Conservation (phyloP, 2,329 filamentous ascomycete genomes). For the Epichloe hybrida region DNA sequence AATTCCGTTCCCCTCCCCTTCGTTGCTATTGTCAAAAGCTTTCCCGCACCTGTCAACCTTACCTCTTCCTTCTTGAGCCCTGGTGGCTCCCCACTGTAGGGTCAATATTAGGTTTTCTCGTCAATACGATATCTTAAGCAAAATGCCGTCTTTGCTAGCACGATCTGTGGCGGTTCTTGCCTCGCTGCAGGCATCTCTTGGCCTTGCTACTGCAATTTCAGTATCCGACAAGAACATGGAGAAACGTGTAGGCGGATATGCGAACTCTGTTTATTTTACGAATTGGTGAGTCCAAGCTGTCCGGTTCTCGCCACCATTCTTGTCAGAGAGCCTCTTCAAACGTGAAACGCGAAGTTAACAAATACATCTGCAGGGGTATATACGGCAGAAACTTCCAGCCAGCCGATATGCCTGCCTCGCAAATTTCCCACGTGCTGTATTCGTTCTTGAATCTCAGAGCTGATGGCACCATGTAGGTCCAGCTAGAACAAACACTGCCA, state of each 20-base stretch:
- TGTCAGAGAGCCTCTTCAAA: neutral
- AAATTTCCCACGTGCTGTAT: slow-evolving; percentile 68
- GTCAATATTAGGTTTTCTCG: too few species aligned
- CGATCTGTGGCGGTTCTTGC: slow-evolving; percentile 15
- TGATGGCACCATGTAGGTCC: slow-evolving; percentile 56
- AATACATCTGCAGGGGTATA: slow-evolving; percentile 40
- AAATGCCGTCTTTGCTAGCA: slow-evolving; percentile 15
- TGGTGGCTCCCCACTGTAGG: neutral
- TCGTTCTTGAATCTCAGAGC: slow-evolving; percentile 65
- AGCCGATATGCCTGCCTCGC: slow-evolving; percentile 51
- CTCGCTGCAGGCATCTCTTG: slow-evolving; percentile 12
- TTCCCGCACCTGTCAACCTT: neutral
- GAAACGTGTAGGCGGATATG: slow-evolving; percentile 12
- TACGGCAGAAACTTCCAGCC: slow-evolving; percentile 65
- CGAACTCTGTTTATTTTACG: slow-evolving; percentile 32
- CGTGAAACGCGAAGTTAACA: neutral
- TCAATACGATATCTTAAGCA: neutral
- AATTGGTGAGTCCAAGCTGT: slow-evolving; percentile 28
- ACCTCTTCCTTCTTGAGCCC: neutral
- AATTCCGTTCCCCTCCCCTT: neutral
- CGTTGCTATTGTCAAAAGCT: neutral
- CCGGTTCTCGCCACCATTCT: neutral
- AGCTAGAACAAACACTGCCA: neutral
- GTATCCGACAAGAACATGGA: slow-evolving; percentile 4
- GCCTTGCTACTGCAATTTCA: slow-evolving; percentile 10